phyloP scores from a whole-genome alignment of 352 stramenopile genomes.

The Phytophthora ohioensis region DNA sequence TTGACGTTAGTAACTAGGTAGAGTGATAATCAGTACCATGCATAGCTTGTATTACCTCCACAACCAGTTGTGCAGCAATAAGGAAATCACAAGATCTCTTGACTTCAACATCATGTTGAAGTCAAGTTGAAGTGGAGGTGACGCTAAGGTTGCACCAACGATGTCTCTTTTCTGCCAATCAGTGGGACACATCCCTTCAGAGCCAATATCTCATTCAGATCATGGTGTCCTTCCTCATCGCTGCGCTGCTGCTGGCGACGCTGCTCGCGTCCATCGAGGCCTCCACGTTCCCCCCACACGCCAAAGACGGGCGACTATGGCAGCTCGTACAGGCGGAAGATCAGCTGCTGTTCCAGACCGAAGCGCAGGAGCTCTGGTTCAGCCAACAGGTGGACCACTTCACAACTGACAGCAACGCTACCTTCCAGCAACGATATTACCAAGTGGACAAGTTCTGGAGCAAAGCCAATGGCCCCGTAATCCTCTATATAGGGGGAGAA shows the following conservation, averaged over 20 bases:
- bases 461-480: slow-evolving; percentile 63
- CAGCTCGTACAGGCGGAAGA: slow-evolving; percentile 60
- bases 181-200: slow-evolving; percentile 2
- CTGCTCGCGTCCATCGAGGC: slow-evolving; percentile 7
- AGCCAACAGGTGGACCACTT: slow-evolving; percentile 79
- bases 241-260: slow-evolving; percentile 26
- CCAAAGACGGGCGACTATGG: slow-evolving; percentile 62
- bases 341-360: slow-evolving; percentile 50
- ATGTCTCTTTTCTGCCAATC: slow-evolving; percentile 14
- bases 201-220: slow-evolving; percentile 29
- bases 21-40: too few species aligned
- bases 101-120: background rate
- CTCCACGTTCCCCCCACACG: slow-evolving; percentile 48
- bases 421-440: slow-evolving; percentile 85
- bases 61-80: too few species aligned
- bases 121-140: slow-evolving; percentile 5
- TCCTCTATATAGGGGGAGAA: slow-evolving; percentile 90
- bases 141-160: background rate
- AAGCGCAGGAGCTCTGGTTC: slow-evolving; percentile 68
- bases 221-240: slow-evolving; percentile 22
- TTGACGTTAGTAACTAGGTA: too few species aligned
- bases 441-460: slow-evolving; percentile 72
- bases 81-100: too few species aligned
- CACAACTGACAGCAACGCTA: slow-evolving; percentile 33
- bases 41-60: too few species aligned